Evolutionary conservation across 73 alveolate species (phyloP), one percentile per base, ranked within the genome.

Genomic region (Paramecium caudatum): DNA sequence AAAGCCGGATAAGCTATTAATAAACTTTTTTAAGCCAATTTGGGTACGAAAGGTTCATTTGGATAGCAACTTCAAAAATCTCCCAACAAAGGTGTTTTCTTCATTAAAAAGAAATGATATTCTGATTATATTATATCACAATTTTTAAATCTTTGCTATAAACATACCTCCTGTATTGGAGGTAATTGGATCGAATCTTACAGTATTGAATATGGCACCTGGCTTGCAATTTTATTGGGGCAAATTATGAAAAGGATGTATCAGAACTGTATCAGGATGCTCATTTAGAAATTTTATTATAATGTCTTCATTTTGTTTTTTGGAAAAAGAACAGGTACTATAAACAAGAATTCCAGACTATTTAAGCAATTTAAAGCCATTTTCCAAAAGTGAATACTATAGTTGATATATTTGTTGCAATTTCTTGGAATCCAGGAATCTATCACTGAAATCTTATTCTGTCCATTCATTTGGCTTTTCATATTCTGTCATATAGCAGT

Each of bases 281-380:
- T 55, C 32, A 10, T 48, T 30, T 30, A 83, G 30, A 34, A 83
- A 83, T 39, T 70, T 55, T 3, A 70, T 55, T 6, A 90, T 74
- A 19, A 82, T 23, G 27, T 90, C 94, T 82, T 90, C 94, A 55
- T 90, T 90, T 32, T 90, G 19, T 8, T 62, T 47, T 90, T 74
- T 82, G 1, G 91, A 82, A 81, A 90, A 90, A 10, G 92, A 78
- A 23, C 94, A 90, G 1, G 94, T 90, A 50, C 94, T 90, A 39
- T 90, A 90, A 3, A 90, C 69, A 17, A 90, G 19, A 3, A 39
- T 81, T n/a, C 94, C 94, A 47, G 68, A 63, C 32, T 48, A 74
- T 48, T 55, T 90, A 1, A 82, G 47, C 13, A 12, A 19, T 27
- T 50, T 80, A 82, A 43, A 90, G n/a, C 94, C 94, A 17, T 90